Conservation (phyloP, 2,329 filamentous ascomycete species). For the Phialophora chinensis region DNA sequence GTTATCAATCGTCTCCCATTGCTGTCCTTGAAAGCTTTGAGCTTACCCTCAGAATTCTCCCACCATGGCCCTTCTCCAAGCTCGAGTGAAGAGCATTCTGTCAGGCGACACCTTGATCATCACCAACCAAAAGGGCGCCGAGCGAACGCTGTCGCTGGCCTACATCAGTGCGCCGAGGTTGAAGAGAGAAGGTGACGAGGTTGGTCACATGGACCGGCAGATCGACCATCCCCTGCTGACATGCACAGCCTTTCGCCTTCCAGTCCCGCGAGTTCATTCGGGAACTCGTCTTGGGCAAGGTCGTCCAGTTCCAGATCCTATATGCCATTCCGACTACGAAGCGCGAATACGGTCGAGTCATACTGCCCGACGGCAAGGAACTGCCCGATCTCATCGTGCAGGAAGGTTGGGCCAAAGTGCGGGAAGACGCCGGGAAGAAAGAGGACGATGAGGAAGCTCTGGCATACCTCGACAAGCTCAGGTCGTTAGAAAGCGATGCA, state of each 20-base stretch:
- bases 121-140: conserved; percentile 77
- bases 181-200: conserved; percentile 86
- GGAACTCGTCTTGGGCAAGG: conserved; percentile 81
- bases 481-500: conserved; percentile 76
- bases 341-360: conserved; percentile 79
- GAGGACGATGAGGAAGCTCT: conserved; percentile 79
- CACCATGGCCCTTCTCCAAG: conserved; percentile 51
- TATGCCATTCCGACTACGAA: conserved; percentile 81
- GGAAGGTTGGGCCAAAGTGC: conserved; percentile 89
- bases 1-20: conserved; percentile 10
- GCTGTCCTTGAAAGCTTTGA: not conserved
- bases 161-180: conserved; percentile 89
- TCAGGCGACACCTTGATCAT: conserved; percentile 92
- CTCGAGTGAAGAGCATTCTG: conserved; percentile 89
- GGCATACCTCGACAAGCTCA: conserved; percentile 76
- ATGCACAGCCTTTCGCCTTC: conserved; percentile 75
- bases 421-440: conserved; percentile 91
- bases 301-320: conserved; percentile 80
- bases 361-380: conserved; percentile 74
- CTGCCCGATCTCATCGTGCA: conserved; percentile 84
- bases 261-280: conserved; percentile 93
- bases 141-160: conserved; percentile 86
- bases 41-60: not conserved
- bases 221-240: conserved; percentile 23
- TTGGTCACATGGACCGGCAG: conserved; percentile 43